Evolutionary conservation across 2,329 filamentous ascomycete species (phyloP).

Genomic region (Alternaria panax): DNA sequence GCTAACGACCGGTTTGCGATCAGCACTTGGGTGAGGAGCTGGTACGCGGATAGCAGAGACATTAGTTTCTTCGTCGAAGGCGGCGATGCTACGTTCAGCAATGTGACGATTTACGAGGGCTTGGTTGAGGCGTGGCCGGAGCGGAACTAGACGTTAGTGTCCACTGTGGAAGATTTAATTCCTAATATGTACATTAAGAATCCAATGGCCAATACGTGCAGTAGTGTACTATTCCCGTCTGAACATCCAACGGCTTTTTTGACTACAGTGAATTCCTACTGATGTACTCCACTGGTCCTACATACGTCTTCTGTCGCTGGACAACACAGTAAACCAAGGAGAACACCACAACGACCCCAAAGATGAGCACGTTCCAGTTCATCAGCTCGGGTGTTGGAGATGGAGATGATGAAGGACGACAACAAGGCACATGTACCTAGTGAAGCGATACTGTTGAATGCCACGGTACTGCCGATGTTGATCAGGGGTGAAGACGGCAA

Average conservation of each 20-base stretch:
- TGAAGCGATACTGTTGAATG: constrained; percentile 26
- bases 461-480: constrained; percentile 32
- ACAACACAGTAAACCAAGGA: constrained; percentile 52
- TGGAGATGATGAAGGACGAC: constrained; percentile 20
- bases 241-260: not conserved
- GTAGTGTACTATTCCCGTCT: no score
- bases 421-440: constrained; percentile 9
- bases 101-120: constrained; percentile 32
- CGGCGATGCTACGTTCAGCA: constrained; percentile 31
- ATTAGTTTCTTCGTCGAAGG: constrained; percentile 27
- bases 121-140: constrained; percentile 23
- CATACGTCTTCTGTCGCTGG: constrained; percentile 50
- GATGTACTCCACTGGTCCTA: constrained; percentile 1
- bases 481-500: constrained; percentile 44
- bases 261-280: not conserved
- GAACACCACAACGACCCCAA: constrained; percentile 51
- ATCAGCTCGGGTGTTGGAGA: constrained; percentile 49
- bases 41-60: constrained; percentile 30
- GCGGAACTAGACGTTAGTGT: not conserved
- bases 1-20: constrained; percentile 54
- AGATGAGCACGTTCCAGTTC: constrained; percentile 56
- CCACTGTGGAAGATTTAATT: not conserved
- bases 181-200: not conserved
- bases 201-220: not conserved
- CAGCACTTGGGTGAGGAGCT: constrained; percentile 54